These are phyloP conservation scores for Ascosphaera apis DNA, from an alignment of 2,329 filamentous ascomycete species.

Conservation along the genomic window DNA sequence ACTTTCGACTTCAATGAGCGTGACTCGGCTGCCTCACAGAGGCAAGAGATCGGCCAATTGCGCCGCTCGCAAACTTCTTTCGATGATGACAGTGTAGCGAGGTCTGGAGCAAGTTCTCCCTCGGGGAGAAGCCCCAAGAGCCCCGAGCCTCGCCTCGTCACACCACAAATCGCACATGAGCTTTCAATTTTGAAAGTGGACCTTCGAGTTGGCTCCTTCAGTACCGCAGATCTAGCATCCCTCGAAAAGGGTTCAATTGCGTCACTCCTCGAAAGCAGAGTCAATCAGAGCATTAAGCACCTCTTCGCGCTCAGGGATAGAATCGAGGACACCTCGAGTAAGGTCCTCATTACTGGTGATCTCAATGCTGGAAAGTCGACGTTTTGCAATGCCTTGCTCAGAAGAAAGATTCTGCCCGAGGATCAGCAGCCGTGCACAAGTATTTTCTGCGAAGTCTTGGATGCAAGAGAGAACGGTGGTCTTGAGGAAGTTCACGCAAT, in stretches of 20 bases:
- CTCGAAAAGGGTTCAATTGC: slow-evolving; percentile 82
- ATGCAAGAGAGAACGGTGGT: slow-evolving; percentile 72
- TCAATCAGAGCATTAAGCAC: slow-evolving; percentile 81
- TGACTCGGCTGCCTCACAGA: background rate
- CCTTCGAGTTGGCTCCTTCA: slow-evolving; percentile 64
- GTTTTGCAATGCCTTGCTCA: slow-evolving; percentile 90
- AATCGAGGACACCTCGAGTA: slow-evolving; percentile 93
- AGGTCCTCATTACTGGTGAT: slow-evolving; percentile 87
- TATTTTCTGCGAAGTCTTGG: slow-evolving; percentile 93
- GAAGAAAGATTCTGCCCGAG: slow-evolving; percentile 79
- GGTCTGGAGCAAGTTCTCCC: slow-evolving; percentile 47
- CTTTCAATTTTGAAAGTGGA: slow-evolving; percentile 92
- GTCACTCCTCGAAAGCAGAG: slow-evolving; percentile 76
- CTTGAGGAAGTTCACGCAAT: slow-evolving; percentile 92
- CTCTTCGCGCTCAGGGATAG: slow-evolving; percentile 66
- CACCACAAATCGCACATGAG: slow-evolving; percentile 80
- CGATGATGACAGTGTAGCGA: slow-evolving; percentile 13
- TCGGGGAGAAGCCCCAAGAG: slow-evolving; percentile 34
- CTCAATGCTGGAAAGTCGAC: slow-evolving; percentile 96
- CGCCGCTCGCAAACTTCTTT: slow-evolving; percentile 31
- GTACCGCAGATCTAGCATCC: slow-evolving; percentile 78
- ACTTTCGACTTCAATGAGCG: background rate
- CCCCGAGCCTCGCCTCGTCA: slow-evolving; percentile 61
- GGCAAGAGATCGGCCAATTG: background rate
- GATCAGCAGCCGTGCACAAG: slow-evolving; percentile 96